Percentiles rank a stretch among this genome's conserved stretches.
Evolutionary conservation across 2,329 filamentous ascomycete genomes (phyloP).

Genomic region (Amesomyces nigricolor): DNA sequence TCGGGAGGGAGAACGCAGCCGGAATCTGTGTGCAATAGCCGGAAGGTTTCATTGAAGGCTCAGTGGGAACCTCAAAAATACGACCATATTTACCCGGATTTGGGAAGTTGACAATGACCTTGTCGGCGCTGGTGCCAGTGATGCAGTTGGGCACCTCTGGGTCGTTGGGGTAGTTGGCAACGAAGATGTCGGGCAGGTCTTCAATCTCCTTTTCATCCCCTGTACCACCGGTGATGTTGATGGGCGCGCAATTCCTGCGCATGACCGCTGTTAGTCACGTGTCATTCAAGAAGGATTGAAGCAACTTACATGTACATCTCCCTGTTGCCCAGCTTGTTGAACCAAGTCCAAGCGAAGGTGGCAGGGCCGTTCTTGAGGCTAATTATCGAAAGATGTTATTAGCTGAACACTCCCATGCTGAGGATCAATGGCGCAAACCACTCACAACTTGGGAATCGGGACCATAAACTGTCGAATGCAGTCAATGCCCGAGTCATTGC

Average conservation of each 20-base stretch:
- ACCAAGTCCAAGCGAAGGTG: slow-evolving; percentile 54
- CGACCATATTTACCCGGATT: slow-evolving; percentile 40
- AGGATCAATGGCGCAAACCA: background rate
- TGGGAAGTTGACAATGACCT: slow-evolving; percentile 48
- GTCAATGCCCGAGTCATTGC: slow-evolving; percentile 23
- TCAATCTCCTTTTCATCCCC: slow-evolving; percentile 31
- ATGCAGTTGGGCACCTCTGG: slow-evolving; percentile 30
- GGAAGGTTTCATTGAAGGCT: slow-evolving; percentile 7
- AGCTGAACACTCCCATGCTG: background rate
- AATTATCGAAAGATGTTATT: background rate
- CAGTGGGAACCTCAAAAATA: slow-evolving; percentile 6
- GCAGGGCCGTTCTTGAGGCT: slow-evolving; percentile 21
- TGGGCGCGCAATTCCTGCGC: slow-evolving; percentile 49
- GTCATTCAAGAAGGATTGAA: background rate
- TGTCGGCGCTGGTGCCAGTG: slow-evolving; percentile 38
- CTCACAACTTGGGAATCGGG: slow-evolving; percentile 26
- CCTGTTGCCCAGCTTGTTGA: slow-evolving; percentile 54
- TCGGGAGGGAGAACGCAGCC: slow-evolving; percentile 1
- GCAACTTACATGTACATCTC: slow-evolving; percentile 56
- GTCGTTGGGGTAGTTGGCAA: slow-evolving; percentile 45
- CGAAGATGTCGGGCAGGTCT: slow-evolving; percentile 51
- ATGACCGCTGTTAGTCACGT: background rate
- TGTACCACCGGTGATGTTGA: slow-evolving; percentile 40
- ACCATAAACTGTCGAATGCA: slow-evolving; percentile 27
- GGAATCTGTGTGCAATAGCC: slow-evolving; percentile 20